phyloP scores from a whole-genome alignment of 2,329 filamentous ascomycete species.

The Apiospora marii region DNA sequence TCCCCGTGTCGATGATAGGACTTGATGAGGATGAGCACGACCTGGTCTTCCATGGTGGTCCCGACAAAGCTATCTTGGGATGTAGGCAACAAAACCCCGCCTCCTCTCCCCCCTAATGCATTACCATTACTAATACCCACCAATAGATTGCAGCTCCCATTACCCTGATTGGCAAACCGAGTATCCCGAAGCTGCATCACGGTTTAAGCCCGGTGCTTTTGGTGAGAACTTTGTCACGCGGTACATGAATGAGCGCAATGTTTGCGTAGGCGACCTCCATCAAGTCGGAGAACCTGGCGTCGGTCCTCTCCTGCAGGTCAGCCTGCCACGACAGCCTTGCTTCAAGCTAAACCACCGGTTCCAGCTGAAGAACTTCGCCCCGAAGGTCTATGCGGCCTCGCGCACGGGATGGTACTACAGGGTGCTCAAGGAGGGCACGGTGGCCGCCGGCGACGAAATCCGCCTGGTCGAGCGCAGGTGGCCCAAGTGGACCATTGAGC shows the following conservation, averaged over 20 bases:
- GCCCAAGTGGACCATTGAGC: conserved; percentile 69
- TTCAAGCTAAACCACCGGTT: conserved; percentile 76
- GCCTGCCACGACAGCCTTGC: conserved; percentile 65
- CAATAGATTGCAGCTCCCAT: conserved; percentile 65
- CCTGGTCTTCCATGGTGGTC: conserved; percentile 66
- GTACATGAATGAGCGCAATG: conserved; percentile 67
- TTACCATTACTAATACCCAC: not conserved
- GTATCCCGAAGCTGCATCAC: conserved; percentile 57
- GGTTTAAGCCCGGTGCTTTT: conserved; percentile 66
- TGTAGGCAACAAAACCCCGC: conserved; percentile 48
- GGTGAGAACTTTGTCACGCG: conserved; percentile 70
- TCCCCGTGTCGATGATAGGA: conserved; percentile 57
- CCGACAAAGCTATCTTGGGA: conserved; percentile 69
- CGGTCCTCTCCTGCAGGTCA: conserved; percentile 59
- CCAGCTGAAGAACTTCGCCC: conserved; percentile 67
- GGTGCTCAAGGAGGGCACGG: conserved; percentile 61
- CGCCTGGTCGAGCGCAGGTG: conserved; percentile 60
- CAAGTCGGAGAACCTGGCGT: conserved; percentile 45
- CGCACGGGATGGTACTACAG: conserved; percentile 74
- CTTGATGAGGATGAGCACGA: conserved; percentile 69
- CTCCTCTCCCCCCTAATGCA: not conserved
- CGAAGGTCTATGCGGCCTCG: conserved; percentile 61
- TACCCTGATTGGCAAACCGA: conserved; percentile 63
- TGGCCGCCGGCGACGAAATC: conserved; percentile 65
- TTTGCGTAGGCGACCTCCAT: conserved; percentile 71